Base-by-base conservation (phyloP, 2,329 filamentous ascomycete species). In the Trichoderma sp. region DNA sequence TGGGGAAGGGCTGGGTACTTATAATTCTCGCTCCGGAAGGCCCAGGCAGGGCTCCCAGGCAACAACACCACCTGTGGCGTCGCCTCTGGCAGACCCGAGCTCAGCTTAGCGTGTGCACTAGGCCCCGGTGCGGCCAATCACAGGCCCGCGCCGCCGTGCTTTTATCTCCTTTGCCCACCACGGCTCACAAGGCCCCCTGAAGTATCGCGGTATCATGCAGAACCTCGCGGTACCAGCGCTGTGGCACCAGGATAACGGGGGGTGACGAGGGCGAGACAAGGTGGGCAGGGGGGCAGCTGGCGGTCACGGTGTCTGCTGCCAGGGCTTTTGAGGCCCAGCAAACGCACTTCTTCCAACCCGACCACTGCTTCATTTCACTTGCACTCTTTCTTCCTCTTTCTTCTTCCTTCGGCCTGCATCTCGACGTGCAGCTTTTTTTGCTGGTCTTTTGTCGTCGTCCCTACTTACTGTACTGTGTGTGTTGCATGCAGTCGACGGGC, bases 1-100 rank as follows among this genome's bases (percentile, higher is more conserved):
- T 83, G 86, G 86, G 86, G 86, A 85, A 85, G 82, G 82, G 80
- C 80, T 80, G 78, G 79, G 82, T 86, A 83, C 83, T 88, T 88
- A 88, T 88, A 88, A 84, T 87, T 87, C 85, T 86, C 79, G 74
- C 75, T 76, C 73, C 75, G 76, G 78, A 78, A 77, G 76, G 76
- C 77, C 79, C 76, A 79, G 78, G 80, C 81, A 81, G 73, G 77
- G 78, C 76, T 77, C 82, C 83, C 77, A 84, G 83, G 82, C 82
- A 83, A 80, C 82, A 78, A 80, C 81, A 80, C 79, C 78, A 79
- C 77, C 77, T 80, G 83, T 84, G 82, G 83, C 82, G 83, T 80
- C 79, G 80, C 75, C 77, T 80, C 79, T 81, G 79, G 79, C 76
- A 80, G 79, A 77, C 78, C 80, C 80, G 79, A 79, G 78, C 77